Base-by-base conservation (phyloP, 1,139 yeast genomes). In the Nakaseomyces kungkrabaensis region DNA sequence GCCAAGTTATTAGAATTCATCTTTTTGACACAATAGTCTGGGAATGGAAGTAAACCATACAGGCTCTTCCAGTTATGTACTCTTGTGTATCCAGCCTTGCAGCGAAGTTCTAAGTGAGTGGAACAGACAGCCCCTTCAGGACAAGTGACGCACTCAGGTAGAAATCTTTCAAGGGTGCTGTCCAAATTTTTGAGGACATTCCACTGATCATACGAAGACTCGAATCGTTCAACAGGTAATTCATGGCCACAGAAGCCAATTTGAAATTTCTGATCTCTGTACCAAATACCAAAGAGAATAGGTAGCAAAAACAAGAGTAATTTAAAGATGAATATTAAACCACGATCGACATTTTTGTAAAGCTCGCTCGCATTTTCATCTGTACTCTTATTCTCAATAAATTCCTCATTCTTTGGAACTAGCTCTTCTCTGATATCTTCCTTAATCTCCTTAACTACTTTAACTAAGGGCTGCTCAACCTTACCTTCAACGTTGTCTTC, bases 81-180 rank as follows among this genome's bases (percentile, higher is more conserved):
- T 37, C 31, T 29, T 47, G 72, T 76, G 63, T 74, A 87, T 50
- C 81, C 89, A 45, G 77, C 78, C 56, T 78, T 79, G 64, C 96
- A 87, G 45, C 73, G 75, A 17, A 82, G 63, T 53, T 73, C 69
- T 53, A 82, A 71, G 45, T 72, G 66, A 22, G 79, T 74, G 51
- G 72, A 75, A 64, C 97, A 89, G 43, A 76, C 69, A 0, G 90
- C 94, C 66, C 87, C 82, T 11, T 73, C 73, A 1, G 97, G 96
- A 62, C 97, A 89, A 37, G 76, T 76, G 8, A 75, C 68, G 67
- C 97, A 89, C 1, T 60, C 56, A 4, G 96, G 95, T 47, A 76
- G 75, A 48, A 47, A 32, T 4, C 13, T 26, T 11, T 40, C 44
- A 13, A 50, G 27, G 11, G 29, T 10, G 17, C 13, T 11, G 29